Evolutionary conservation across 257 asterid genomes (phyloP), one percentile per base, ranked within the genome.

Genomic region (Parsonsia alboflavescens): DNA sequence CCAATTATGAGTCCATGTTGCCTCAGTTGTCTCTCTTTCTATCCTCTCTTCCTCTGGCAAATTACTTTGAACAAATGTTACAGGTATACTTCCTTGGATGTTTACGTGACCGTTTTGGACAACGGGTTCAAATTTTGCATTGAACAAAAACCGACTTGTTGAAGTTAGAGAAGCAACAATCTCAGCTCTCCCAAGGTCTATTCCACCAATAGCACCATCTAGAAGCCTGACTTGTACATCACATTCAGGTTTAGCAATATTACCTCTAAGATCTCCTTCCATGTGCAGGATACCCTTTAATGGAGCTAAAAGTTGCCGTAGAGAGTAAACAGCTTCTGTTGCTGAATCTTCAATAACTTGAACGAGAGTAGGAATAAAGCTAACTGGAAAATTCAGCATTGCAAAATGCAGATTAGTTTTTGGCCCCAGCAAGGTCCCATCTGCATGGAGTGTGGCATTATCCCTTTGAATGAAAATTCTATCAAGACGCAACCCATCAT

Each of bases 221-320:
- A 95, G 86, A 73, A 95, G 97, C 86, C 99, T 87, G 74, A 95
- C 99, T 88, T 95, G 99, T 45, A 95, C 93, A 78, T 95, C 99
- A 72, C 99, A 95, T 83, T 95, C 99, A 9, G 99, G 99, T 85
- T 92, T 95, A 53, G 85, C 93, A 78, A 95, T 86, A 83, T 86
- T 95, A 78, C 99, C 99, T 83, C 94, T 90, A 73, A 95, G 99
- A 82, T 95, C 99, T 76, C 99, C 99, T 88, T 95, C 99, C 99
- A 95, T 95, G 82, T 95, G 99, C 63, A 95, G 84, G 79, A 90
- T 90, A 77, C 99, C 99, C 80, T 89, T 90, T 73, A 95, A 92
- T 30, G 98, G 98, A 41, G 97, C 88, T 78, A 95, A 81, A 73
- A 95, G 80, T 82, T 92, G 96, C 78, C 97, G 89, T 79, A 95